These are phyloP conservation scores for Thermothelomyces thermophilus DNA, from an alignment of 2,329 filamentous ascomycete species.

Conservation along the genomic window DNA sequence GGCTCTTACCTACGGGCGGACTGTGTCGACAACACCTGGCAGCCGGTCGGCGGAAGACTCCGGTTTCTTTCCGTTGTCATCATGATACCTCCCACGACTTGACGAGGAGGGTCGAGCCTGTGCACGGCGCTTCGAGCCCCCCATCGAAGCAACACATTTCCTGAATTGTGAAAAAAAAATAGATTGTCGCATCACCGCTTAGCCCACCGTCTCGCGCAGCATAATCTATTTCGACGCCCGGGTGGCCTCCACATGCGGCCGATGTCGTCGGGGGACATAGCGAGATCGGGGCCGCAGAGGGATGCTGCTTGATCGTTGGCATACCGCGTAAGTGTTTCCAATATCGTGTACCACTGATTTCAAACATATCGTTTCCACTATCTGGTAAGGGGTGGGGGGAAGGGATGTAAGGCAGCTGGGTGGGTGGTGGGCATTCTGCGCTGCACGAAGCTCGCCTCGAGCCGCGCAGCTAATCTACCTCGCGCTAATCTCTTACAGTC, in stretches of 20 bases:
- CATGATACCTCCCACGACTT: neutral
- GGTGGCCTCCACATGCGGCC: conserved; percentile 11
- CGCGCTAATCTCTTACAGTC: neutral
- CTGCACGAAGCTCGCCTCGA: conserved; percentile 18
- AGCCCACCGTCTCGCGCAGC: neutral
- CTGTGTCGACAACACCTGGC: neutral
- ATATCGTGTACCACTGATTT: conserved; percentile 12
- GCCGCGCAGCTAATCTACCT: conserved; percentile 3
- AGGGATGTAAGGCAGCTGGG: neutral
- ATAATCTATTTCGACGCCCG: neutral
- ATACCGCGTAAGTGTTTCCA: conserved; percentile 8
- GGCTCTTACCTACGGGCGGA: neutral
- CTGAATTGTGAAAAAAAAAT: no score
- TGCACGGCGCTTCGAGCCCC: conserved; percentile 2
- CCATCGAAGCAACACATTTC: no score
- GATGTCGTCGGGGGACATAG: neutral
- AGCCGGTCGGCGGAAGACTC: neutral
- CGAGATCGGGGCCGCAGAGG: conserved; percentile 6
- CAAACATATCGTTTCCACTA: neutral
- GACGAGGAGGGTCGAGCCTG: neutral
- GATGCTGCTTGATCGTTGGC: neutral
- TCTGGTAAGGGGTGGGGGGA: no score
- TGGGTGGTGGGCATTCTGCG: conserved; percentile 5
- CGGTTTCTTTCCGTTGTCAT: neutral
- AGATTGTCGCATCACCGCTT: conserved; percentile 6